Conservation (phyloP, 78 protist genomes). For the Salpingoeca rosetta region DNA sequence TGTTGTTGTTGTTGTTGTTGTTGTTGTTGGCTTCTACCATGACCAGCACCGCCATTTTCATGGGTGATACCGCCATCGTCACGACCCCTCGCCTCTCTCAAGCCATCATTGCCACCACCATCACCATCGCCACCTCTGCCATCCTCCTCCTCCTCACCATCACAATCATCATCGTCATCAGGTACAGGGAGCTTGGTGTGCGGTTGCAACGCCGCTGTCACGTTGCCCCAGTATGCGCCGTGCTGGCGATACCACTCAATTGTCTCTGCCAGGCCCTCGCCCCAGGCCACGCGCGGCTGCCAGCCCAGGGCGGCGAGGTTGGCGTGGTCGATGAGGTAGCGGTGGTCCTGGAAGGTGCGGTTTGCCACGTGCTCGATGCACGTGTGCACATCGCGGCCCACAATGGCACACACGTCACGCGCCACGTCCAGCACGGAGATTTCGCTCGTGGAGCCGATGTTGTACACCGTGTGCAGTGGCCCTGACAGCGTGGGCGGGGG, state of each 20-base stretch:
- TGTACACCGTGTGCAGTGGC: no score
- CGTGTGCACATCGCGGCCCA: not conserved
- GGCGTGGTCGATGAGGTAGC: slow-evolving; percentile 31
- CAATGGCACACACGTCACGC: not conserved
- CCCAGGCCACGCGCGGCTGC: not conserved
- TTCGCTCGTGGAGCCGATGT: slow-evolving; percentile 67
- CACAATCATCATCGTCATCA: no score
- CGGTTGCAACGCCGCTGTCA: not conserved
- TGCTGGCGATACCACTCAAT: slow-evolving; percentile 9
- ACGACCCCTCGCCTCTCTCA: no score
- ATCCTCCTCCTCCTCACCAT: no score
- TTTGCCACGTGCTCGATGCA: slow-evolving; percentile 42
- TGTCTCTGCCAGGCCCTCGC: slow-evolving; percentile 15
- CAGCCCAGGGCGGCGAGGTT: slow-evolving; percentile 46
- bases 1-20: no score
- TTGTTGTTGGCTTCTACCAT: no score
- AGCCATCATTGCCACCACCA: no score
- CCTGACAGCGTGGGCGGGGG: no score
- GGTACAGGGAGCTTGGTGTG: no score
- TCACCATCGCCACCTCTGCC: no score
- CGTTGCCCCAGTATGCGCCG: not conserved
- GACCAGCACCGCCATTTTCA: no score
- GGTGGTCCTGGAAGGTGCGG: slow-evolving; percentile 72
- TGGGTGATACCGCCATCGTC: no score
- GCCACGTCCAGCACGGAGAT: slow-evolving; percentile 43